Evolutionary conservation across 208 protist genomes (phyloP).

Genomic region (Acanthamoeba triangularis): DNA sequence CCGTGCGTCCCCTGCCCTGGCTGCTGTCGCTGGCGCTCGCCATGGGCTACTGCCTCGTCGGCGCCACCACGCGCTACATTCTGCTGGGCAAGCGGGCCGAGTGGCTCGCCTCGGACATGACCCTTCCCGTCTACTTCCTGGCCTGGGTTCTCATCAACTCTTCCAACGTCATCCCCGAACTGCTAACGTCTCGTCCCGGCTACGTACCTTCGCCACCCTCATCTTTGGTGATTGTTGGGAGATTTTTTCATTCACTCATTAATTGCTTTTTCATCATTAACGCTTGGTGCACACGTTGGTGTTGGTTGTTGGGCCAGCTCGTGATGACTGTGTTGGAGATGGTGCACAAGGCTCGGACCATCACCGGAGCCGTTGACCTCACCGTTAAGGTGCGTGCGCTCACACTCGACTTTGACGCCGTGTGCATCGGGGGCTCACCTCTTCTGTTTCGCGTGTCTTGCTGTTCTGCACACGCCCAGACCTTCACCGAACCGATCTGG

Average conservation of each 20-base stretch:
- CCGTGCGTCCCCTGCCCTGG: neutral
- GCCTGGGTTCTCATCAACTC: neutral
- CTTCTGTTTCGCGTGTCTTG: neutral
- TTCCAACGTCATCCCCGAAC: neutral
- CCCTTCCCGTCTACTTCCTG: neutral
- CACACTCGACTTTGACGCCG: neutral
- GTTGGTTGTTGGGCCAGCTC: neutral
- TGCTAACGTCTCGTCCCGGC: neutral
- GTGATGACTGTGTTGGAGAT: neutral
- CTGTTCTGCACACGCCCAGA: neutral
- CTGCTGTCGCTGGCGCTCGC: neutral
- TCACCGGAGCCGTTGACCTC: neutral
- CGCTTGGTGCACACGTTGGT: neutral
- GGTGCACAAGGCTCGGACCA: slow-evolving; percentile 1
- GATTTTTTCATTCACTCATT: neutral
- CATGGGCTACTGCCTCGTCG: neutral
- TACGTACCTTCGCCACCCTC: neutral
- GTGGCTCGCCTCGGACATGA: neutral
- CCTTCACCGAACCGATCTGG: neutral
- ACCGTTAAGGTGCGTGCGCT: neutral
- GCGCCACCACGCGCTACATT: neutral
- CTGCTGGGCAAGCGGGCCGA: neutral
- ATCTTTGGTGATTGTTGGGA: neutral
- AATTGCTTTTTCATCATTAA: no score
- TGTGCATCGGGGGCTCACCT: neutral